These are phyloP conservation scores for Pyrenopolyporus hunteri DNA, from an alignment of 495 filamentous ascomycete genomes.

Conservation along the genomic window DNA sequence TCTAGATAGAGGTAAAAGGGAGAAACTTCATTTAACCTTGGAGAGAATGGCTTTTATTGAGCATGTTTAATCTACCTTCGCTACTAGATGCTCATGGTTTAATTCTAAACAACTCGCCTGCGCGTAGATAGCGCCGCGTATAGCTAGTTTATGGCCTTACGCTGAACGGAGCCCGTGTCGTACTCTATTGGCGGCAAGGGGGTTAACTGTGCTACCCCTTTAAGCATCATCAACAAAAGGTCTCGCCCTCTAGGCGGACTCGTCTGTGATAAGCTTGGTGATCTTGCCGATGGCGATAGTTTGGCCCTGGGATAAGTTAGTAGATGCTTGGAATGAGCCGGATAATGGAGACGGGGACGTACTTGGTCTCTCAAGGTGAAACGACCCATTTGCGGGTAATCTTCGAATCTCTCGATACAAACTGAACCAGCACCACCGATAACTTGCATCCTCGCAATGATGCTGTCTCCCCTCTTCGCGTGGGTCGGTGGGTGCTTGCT, in stretches of 20 bases:
- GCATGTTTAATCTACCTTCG: slow-evolving; percentile 17
- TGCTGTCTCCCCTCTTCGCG: slow-evolving; percentile 87
- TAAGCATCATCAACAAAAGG: background rate
- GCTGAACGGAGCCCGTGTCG: background rate
- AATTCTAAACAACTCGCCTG: slow-evolving; percentile 8
- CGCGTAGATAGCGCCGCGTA: background rate
- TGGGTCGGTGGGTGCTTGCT: slow-evolving; percentile 92
- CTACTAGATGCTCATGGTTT: slow-evolving; percentile 4
- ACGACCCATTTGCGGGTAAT: slow-evolving; percentile 90
- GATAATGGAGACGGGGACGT: slow-evolving; percentile 17
- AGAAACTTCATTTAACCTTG: background rate
- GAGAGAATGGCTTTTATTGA: slow-evolving; percentile 26
- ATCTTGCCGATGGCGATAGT: slow-evolving; percentile 97
- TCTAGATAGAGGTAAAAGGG: background rate
- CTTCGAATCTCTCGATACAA: slow-evolving; percentile 91
- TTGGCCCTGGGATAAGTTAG: slow-evolving; percentile 66
- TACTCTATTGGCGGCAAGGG: background rate
- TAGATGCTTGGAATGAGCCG: slow-evolving; percentile 35
- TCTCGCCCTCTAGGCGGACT: slow-evolving; percentile 28
- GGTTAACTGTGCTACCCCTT: background rate
- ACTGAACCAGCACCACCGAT: slow-evolving; percentile 83
- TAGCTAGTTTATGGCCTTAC: background rate
- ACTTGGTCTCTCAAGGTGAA: slow-evolving; percentile 97
- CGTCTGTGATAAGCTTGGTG: slow-evolving; percentile 71
- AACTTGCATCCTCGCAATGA: slow-evolving; percentile 90